Conservation (phyloP, 1,284 basidiomycete species). For the Ustilago sp. region DNA sequence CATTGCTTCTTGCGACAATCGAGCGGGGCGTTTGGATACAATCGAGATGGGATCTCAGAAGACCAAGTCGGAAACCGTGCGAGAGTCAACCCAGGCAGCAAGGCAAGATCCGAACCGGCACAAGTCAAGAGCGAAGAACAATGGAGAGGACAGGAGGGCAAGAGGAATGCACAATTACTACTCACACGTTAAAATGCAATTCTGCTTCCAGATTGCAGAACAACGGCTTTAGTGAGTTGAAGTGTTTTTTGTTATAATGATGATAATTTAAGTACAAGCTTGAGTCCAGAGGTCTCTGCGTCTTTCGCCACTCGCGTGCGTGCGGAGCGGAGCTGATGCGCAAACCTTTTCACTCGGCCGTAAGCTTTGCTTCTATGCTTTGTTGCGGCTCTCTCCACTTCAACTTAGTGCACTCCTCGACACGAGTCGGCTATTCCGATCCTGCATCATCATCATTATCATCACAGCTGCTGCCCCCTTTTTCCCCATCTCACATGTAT, state of each 20-base stretch:
- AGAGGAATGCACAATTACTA: neutral
- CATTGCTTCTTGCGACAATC: neutral
- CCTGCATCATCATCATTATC: neutral
- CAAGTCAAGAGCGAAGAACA: neutral
- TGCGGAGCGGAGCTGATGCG: too few relatives aligned
- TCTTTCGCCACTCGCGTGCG: too few relatives aligned
- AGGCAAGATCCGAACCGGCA: neutral
- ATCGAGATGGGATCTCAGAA: neutral
- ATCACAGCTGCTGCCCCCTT: neutral
- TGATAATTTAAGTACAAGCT: too few relatives aligned
- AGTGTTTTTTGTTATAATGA: too few relatives aligned
- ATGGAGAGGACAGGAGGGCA: neutral
- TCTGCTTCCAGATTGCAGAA: conserved; percentile 6
- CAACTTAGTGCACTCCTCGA: neutral
- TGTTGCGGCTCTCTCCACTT: too few relatives aligned
- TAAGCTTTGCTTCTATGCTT: too few relatives aligned
- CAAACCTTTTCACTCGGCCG: too few relatives aligned
- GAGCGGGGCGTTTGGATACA: neutral
- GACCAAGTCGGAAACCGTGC: conserved; percentile 1
- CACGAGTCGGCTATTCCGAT: conserved; percentile 2
- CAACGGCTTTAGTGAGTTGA: neutral
- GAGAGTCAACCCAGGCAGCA: neutral
- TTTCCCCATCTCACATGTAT: neutral
- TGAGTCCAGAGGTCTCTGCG: too few relatives aligned
- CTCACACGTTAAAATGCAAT: neutral